phyloP scores from a whole-genome alignment of 805 yeast genomes.

The Clavispora phyllophila region DNA sequence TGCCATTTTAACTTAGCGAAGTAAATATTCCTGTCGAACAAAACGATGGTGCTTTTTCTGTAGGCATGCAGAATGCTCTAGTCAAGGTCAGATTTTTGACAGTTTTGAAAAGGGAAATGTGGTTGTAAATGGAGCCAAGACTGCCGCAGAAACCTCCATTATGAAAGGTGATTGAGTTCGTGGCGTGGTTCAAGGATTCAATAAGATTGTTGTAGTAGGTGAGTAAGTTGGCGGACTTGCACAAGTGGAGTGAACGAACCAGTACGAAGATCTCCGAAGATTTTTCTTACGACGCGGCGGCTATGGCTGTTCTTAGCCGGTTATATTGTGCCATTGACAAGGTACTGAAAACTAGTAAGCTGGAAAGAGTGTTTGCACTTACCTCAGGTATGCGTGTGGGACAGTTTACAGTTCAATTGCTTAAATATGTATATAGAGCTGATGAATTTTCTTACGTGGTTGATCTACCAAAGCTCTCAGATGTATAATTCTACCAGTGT shows the following conservation, averaged over 20 bases:
- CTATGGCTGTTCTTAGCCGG: constrained; percentile 74
- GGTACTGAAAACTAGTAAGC: constrained; percentile 28
- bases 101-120: constrained; percentile 24
- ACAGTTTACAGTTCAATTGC: constrained; percentile 48
- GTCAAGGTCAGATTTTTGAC: constrained; percentile 29
- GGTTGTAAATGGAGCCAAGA: constrained; percentile 25
- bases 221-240: constrained; percentile 42
- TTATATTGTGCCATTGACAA: constrained; percentile 28
- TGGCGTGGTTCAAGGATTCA: constrained; percentile 18
- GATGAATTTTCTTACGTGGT: too few species aligned
- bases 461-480: too few species aligned
- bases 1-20: background rate
- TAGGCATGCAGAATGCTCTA: constrained; percentile 17
- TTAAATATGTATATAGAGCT: constrained; percentile 39
- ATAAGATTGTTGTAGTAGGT: constrained; percentile 37
- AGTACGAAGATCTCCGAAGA: constrained; percentile 43
- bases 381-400: constrained; percentile 79
- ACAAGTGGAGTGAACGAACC: constrained; percentile 25
- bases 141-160: constrained; percentile 15
- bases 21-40: background rate
- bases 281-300: constrained; percentile 51
- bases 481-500: too few species aligned
- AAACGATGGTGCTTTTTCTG: constrained; percentile 3
- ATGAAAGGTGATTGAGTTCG: constrained; percentile 27
- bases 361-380: constrained; percentile 51